Conservation (phyloP, 2,329 filamentous ascomycete genomes). For the Cercospora nicotianae region DNA sequence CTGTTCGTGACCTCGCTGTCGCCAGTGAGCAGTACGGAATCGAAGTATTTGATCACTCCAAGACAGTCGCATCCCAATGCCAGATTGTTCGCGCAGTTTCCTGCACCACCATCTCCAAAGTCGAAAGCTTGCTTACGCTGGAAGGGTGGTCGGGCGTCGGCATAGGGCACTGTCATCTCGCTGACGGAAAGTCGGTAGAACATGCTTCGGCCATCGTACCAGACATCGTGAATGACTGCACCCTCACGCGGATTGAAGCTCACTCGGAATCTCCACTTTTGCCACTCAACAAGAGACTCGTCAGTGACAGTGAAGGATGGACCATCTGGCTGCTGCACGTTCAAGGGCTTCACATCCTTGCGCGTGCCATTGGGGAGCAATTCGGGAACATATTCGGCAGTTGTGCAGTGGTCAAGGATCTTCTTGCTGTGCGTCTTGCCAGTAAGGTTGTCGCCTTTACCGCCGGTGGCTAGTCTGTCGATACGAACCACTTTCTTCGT, state of each 20-base stretch:
- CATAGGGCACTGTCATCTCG: constrained; percentile 63
- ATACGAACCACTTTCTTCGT: constrained; percentile 36
- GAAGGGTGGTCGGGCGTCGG: constrained; percentile 64
- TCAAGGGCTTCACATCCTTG: constrained; percentile 62
- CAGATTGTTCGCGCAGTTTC: constrained; percentile 67
- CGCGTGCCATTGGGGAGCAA: constrained; percentile 41
- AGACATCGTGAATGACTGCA: constrained; percentile 67
- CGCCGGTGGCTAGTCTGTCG: constrained; percentile 37
- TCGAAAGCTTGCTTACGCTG: constrained; percentile 72
- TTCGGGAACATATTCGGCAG: constrained; percentile 52
- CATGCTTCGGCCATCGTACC: constrained; percentile 64
- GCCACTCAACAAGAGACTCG: constrained; percentile 49
- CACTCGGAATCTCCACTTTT: constrained; percentile 62
- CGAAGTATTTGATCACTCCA: constrained; percentile 58
- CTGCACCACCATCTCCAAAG: constrained; percentile 68
- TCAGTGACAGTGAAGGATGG: constrained; percentile 61
- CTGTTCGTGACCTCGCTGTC: constrained; percentile 56
- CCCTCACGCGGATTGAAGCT: constrained; percentile 71
- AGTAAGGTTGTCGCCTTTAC: constrained; percentile 35
- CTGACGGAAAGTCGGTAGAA: constrained; percentile 67
- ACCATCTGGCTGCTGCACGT: constrained; percentile 69
- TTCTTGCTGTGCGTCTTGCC: constrained; percentile 43
- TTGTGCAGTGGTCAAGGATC: constrained; percentile 51
- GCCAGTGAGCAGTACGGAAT: constrained; percentile 54
- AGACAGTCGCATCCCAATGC: constrained; percentile 68